Evolutionary conservation across 1,139 yeast species (phyloP).

Genomic region (Hemisphaericaspora lyxosophila): DNA sequence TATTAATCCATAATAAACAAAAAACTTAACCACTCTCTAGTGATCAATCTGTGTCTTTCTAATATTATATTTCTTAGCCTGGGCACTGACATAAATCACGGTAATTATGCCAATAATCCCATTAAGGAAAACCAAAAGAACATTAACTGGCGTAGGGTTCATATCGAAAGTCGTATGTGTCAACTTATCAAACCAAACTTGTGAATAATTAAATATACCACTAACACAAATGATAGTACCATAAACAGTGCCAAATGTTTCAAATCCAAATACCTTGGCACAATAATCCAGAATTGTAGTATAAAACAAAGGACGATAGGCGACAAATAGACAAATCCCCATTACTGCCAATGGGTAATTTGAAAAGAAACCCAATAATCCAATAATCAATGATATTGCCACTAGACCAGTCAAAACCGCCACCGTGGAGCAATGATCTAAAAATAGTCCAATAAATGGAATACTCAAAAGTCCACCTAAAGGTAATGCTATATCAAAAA

Average conservation of each 20-base stretch:
- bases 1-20: no score
- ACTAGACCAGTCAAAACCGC: conserved; percentile 31
- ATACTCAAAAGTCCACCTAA: conserved; percentile 44
- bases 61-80: conserved; percentile 25
- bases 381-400: conserved; percentile 33
- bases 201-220: conserved; percentile 40
- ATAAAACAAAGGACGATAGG: conserved; percentile 46
- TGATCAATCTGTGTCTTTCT: conserved; percentile 9
- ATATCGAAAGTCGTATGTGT: conserved; percentile 41
- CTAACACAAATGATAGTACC: conserved; percentile 45
- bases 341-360: conserved; percentile 30
- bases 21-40: no score
- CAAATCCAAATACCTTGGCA: conserved; percentile 50
- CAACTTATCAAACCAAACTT: conserved; percentile 37
- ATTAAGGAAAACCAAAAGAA: conserved; percentile 28
- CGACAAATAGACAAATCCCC: conserved; percentile 40
- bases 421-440: conserved; percentile 39
- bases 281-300: conserved; percentile 46
- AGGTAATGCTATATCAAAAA: conserved; percentile 47
- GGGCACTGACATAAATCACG: conserved; percentile 30
- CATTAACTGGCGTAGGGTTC: conserved; percentile 45
- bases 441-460: conserved; percentile 43
- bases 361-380: conserved; percentile 38
- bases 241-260: conserved; percentile 48
- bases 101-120: conserved; percentile 31